A percentile compares a stretch with the other conserved stretches of the same genome.
phyloP scores from a whole-genome alignment of 2,329 filamentous ascomycete genomes.

The Aureobasidium sp. region DNA sequence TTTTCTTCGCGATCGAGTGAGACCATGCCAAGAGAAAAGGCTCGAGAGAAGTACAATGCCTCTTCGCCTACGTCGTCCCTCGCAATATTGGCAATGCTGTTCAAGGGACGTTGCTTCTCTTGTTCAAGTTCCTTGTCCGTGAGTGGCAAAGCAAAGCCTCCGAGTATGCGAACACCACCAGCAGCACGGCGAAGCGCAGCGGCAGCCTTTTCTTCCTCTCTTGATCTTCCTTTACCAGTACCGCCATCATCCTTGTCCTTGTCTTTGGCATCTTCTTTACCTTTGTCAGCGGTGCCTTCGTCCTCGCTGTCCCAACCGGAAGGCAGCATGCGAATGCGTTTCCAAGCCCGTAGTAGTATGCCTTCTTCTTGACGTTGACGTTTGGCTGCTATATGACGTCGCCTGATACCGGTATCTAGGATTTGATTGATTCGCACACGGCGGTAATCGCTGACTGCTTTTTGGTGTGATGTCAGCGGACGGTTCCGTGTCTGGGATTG shows the following conservation, averaged over 20 bases:
- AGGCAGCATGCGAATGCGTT: conserved; percentile 46
- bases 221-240: conserved; percentile 19
- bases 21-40: background rate
- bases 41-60: conserved; percentile 37
- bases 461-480: conserved; percentile 71
- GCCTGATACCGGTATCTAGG: conserved; percentile 63
- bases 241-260: conserved; percentile 13
- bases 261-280: conserved; percentile 10
- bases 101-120: conserved; percentile 3
- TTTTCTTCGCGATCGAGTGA: background rate
- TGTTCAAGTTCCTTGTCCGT: conserved; percentile 9
- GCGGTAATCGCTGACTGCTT: conserved; percentile 71
- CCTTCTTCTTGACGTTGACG: conserved; percentile 57
- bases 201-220: conserved; percentile 10
- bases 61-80: conserved; percentile 72
- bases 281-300: conserved; percentile 17
- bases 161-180: conserved; percentile 24
- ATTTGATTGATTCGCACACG: conserved; percentile 75
- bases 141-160: conserved; percentile 24
- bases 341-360: conserved; percentile 57
- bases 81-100: conserved; percentile 33
- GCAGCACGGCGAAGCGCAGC: conserved; percentile 40
- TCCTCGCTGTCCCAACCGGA: conserved; percentile 41
- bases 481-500: conserved; percentile 49
- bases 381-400: conserved; percentile 55